These are phyloP conservation scores for Passiflora organensis DNA, from an alignment of 345 rosid species.

Conservation along the genomic window DNA sequence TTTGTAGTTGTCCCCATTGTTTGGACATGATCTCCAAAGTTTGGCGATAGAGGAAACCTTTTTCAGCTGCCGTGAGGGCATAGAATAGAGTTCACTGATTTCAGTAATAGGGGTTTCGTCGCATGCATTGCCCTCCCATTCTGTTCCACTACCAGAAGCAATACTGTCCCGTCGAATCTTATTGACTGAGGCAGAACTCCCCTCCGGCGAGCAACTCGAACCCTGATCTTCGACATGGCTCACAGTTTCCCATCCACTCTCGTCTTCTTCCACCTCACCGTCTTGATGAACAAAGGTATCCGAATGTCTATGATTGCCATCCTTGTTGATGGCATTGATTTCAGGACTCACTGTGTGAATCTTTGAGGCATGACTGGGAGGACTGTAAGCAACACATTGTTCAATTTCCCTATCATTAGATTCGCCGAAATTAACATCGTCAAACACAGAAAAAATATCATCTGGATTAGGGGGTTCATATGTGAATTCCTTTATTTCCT, in stretches of 20 bases:
- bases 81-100: constrained; percentile 55
- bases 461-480: constrained; percentile 62
- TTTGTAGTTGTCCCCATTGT: constrained; percentile 58
- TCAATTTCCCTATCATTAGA: constrained; percentile 40
- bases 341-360: constrained; percentile 51
- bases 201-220: constrained; percentile 68
- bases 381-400: constrained; percentile 31
- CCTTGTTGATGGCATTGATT: constrained; percentile 26
- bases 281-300: constrained; percentile 34
- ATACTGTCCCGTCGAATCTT: constrained; percentile 43
- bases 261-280: constrained; percentile 68
- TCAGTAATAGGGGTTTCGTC: constrained; percentile 54
- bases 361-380: constrained; percentile 45
- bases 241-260: constrained; percentile 97
- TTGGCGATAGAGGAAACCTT: constrained; percentile 66
- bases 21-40: constrained; percentile 68
- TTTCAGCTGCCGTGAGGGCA: constrained; percentile 46
- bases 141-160: constrained; percentile 49
- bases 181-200: constrained; percentile 46
- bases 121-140: constrained; percentile 48
- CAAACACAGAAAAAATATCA: constrained; percentile 59
- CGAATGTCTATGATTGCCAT: constrained; percentile 32
- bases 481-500: constrained; percentile 52
- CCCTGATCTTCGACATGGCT: constrained; percentile 80
- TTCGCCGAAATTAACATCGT: constrained; percentile 48